Evolutionary conservation across 2,329 filamentous ascomycete species (phyloP), one percentile per base, ranked within the genome.

Genomic region (Xylariales sp.): DNA sequence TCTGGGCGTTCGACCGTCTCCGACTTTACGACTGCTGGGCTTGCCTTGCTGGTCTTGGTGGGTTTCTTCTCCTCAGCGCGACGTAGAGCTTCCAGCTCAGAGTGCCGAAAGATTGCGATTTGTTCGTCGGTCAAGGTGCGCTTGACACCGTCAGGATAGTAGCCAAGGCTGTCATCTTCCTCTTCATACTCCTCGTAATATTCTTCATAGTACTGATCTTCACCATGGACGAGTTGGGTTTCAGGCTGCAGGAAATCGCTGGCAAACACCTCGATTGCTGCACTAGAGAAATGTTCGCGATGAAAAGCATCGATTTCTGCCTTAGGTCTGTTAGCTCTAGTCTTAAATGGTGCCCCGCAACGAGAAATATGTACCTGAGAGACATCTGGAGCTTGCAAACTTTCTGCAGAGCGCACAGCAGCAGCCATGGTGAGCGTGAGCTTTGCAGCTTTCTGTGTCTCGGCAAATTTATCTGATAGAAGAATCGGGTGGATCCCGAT

Each of bases 91-190:
- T 93, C 82, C 16, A 95, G 76, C 62, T 97, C 91, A 2, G 86
- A 91, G 58, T 94, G 88, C 46, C 90, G 77, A 60, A 96, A 96
- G 46, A 95, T 91, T 40, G 80, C 79, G 51, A 96, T 88, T 67
- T 96, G 87, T 52, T 89, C 86, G 56, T 96, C 87, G 8, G 90
- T 96, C 53, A 97, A 71, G 14, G 89, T 95, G 29, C 91, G 84
- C 59, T 93, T 93, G 46, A 82, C 79, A 3, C 91, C 90, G 56
- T 97, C 90, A 1, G 77, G 64, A 52, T 97, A 97, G 62, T 88
- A 91, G 14, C 89, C 91, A 12, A 96, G 69, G 1, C 68, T 79
- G 55, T 87, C 84, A 28, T 82, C 77, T 19, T 82, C 78, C 20
- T 74, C 71, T 14, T 70, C 60, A 3, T 63, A 58, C 45, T 68